Percentiles rank a stretch among this genome's conserved stretches.
Conservation (phyloP, 1,139 yeast species). For the Pichia sp. region DNA sequence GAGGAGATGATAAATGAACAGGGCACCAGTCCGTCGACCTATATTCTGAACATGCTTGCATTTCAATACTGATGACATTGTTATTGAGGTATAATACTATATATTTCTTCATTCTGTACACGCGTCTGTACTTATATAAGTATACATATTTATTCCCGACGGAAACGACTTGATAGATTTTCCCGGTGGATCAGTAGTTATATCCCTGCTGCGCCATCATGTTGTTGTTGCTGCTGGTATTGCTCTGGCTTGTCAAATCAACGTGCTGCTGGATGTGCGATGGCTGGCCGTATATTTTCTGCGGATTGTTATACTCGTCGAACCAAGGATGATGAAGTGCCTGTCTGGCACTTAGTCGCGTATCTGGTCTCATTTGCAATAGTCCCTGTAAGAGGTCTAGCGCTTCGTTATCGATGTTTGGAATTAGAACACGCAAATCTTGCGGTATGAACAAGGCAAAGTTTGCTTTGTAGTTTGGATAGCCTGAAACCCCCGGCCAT, state of each 20-base stretch:
- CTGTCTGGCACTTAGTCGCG: constrained; percentile 84
- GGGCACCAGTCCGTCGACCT: constrained; percentile 10
- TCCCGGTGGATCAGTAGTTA: constrained; percentile 2
- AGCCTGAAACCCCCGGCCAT: constrained; percentile 89
- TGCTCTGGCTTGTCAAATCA: constrained; percentile 6
- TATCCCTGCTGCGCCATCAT: constrained; percentile 15
- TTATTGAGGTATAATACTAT: not conserved
- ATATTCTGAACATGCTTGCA: constrained; percentile 11
- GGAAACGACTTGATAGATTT: not conserved
- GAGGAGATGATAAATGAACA: constrained; percentile 9
- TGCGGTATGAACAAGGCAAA: constrained; percentile 80
- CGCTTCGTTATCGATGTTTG: constrained; percentile 75
- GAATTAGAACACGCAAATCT: constrained; percentile 72
- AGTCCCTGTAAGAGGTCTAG: constrained; percentile 71
- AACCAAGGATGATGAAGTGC: constrained; percentile 96
- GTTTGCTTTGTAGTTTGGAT: constrained; percentile 79
- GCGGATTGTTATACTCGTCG: constrained; percentile 56
- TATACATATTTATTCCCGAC: not conserved
- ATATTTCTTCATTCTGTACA: not conserved
- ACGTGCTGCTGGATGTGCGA: constrained; percentile 14
- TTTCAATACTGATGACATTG: not conserved
- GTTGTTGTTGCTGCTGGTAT: constrained; percentile 17
- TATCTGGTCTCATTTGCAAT: constrained; percentile 89
- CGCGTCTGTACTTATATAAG: not conserved
- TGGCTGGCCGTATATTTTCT: constrained; percentile 13